Evolutionary conservation across 2,329 filamentous ascomycete genomes (phyloP), one percentile per base, ranked within the genome.

Genomic region (Hypocreales sp.): DNA sequence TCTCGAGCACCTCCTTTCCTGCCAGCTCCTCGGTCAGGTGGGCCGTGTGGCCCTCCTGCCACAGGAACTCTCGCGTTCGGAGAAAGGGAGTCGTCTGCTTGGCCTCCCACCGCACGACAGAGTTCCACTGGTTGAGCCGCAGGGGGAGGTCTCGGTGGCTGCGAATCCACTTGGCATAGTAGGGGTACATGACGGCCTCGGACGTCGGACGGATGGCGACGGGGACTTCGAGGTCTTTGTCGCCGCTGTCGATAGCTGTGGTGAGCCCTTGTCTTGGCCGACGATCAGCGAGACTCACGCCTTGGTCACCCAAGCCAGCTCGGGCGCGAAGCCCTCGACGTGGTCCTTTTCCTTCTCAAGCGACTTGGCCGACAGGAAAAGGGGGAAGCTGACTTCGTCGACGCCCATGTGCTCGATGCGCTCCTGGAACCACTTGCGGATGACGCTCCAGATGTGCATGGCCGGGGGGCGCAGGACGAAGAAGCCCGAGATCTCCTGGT

Each of bases 101-200:
- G 50, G 92, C 92, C 57, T 95, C 90, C 90, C 90, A 95, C 44
- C 87, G 73, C 26, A 94, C 67, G 38, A 71, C 66, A 10, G 79
- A 92, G 67, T 94, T 94, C 90, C 90, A 98, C 56, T 98, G 90
- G 61, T 95, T 95, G 40, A 95, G 67, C 47, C 83, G 78, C 40
- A 95, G 67, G 35, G 90, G 92, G 32, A 98, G 75, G 48, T 98
- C 90, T 45, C 92, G 74, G 58, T 98, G 86, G 50, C 78, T 87
- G 52, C 87, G 79, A 54, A 98, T 95, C 82, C 90, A 93, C 58
- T 92, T 90, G 40, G 82, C 70, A 54, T 92, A 94, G 66, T 92
- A 92, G 35, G 79, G 80, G 60, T 93, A 93, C 81, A 93, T 92
- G 58, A 90, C 82, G 35, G 72, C 72, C 56, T 78, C 72, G 37